Percentiles rank a stretch among this genome's conserved stretches.
Conservation (phyloP, 2,329 filamentous ascomycete genomes). For the Penicillium sumatraense region DNA sequence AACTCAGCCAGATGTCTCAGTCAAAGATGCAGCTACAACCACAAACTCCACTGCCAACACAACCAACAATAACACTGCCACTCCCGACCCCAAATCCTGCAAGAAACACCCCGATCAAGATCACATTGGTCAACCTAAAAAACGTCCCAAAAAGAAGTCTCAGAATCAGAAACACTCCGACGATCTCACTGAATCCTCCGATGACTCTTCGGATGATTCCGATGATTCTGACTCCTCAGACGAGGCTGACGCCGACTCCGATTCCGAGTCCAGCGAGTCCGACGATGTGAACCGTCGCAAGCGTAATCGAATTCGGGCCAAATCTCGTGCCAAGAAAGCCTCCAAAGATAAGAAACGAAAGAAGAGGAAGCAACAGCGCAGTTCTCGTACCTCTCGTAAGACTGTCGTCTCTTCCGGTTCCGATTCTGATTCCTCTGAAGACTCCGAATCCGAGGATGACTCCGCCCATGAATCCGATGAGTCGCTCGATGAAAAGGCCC, state of each 20-base stretch:
- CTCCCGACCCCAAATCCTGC: conserved; percentile 1
- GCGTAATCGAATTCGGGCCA: conserved; percentile 43
- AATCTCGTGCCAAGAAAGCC: conserved; percentile 39
- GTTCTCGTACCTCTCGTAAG: conserved; percentile 38
- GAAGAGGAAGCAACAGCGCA: conserved; percentile 48
- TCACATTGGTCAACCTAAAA: conserved; percentile 15
- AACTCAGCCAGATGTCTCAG: conserved; percentile 21
- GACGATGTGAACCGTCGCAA: conserved; percentile 30
- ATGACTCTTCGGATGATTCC: conserved; percentile 16
- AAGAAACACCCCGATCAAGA: neutral
- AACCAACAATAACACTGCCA: conserved; percentile 3
- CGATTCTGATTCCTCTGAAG: conserved; percentile 16
- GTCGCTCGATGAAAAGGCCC: conserved; percentile 36
- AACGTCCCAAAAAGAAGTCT: conserved; percentile 39
- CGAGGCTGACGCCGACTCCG: conserved; percentile 14
- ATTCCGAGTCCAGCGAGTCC: conserved; percentile 27
- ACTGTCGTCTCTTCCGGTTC: conserved; percentile 15
- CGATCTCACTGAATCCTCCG: conserved; percentile 24
- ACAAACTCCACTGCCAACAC: too few relatives aligned
- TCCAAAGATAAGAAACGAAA: conserved; percentile 31
- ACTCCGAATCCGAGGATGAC: conserved; percentile 33
- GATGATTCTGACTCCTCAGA: conserved; percentile 22
- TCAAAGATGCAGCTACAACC: conserved; percentile 27
- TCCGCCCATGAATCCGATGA: conserved; percentile 34
- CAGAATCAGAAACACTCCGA: conserved; percentile 2